phyloP scores from a whole-genome alignment of 495 filamentous ascomycete genomes.

The Penicillium waksmanii region DNA sequence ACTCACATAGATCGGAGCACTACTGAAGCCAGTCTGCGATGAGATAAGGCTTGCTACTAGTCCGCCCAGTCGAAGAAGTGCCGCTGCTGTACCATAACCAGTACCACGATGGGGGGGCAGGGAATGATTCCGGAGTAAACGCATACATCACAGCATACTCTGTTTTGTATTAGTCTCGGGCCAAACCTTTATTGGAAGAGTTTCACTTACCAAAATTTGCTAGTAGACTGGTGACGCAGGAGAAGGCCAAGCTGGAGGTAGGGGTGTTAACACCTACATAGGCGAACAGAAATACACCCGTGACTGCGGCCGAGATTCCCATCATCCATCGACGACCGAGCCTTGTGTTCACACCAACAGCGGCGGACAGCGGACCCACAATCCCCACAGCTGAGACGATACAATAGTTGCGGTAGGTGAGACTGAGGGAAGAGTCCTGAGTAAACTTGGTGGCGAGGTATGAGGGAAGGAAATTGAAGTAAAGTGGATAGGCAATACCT shows the following conservation, averaged over 20 bases:
- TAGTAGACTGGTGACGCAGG: conserved; percentile 32
- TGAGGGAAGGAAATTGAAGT: conserved; percentile 40
- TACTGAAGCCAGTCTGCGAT: conserved; percentile 35
- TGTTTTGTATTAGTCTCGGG: conserved; percentile 10
- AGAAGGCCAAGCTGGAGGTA: conserved; percentile 32
- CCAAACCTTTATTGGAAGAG: background rate
- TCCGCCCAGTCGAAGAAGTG: conserved; percentile 33
- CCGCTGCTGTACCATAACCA: conserved; percentile 50
- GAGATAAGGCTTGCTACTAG: conserved; percentile 37
- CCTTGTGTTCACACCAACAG: conserved; percentile 31
- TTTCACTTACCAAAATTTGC: conserved; percentile 35
- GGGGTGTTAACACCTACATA: conserved; percentile 33
- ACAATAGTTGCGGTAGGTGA: conserved; percentile 40
- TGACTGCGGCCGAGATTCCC: conserved; percentile 35
- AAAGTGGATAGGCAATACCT: conserved; percentile 41
- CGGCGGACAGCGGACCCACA: conserved; percentile 33
- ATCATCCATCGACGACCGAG: conserved; percentile 41
- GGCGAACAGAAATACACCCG: conserved; percentile 39
- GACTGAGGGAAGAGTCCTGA: conserved; percentile 27
- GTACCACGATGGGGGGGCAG: conserved; percentile 57
- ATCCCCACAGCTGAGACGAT: conserved; percentile 38
- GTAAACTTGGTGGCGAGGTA: conserved; percentile 38
- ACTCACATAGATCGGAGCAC: conserved; percentile 39
- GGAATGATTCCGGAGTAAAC: conserved; percentile 61
- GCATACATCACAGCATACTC: conserved; percentile 58